A percentile compares a stretch with the other conserved stretches of the same genome.
These are phyloP conservation scores for Knoxdaviesia proteae DNA, from an alignment of 2,329 filamentous ascomycete genomes.

Conservation along the genomic window DNA sequence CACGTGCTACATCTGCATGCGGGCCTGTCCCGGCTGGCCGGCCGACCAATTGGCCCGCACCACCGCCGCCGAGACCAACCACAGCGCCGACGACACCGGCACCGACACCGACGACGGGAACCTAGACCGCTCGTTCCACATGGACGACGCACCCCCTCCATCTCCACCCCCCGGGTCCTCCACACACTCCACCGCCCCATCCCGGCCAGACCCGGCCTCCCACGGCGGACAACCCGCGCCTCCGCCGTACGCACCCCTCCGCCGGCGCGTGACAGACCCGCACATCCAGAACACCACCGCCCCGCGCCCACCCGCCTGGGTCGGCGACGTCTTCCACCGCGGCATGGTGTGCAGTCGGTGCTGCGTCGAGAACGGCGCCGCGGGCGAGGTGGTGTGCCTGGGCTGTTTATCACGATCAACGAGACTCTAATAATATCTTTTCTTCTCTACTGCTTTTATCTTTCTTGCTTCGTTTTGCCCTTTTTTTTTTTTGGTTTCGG, in stretches of 20 bases:
- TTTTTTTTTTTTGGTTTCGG: neutral
- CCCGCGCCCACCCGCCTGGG: conserved; percentile 13
- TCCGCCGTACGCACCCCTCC: neutral
- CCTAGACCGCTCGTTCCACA: conserved; percentile 24
- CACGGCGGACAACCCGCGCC: neutral
- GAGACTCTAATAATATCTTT: neutral
- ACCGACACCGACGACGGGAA: conserved; percentile 14
- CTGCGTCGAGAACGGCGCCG: conserved; percentile 41
- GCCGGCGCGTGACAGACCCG: conserved; percentile 1
- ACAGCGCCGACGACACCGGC: conserved; percentile 11
- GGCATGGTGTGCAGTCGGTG: conserved; percentile 44
- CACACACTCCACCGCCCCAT: no score
- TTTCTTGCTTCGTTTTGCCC: neutral
- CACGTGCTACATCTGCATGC: conserved; percentile 49
- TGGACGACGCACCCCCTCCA: conserved; percentile 20
- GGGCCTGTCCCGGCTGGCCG: conserved; percentile 34
- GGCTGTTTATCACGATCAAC: conserved; percentile 28
- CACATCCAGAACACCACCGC: conserved; percentile 3
- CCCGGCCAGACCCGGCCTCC: neutral
- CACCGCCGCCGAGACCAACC: conserved; percentile 20
- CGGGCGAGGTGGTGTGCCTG: conserved; percentile 46
- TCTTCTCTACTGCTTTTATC: neutral
- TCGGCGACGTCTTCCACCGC: conserved; percentile 19
- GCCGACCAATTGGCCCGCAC: conserved; percentile 1
- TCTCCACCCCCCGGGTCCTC: no score